Base-by-base conservation (phyloP, 108 stramenopile genomes). In the Nitzschia sp. region DNA sequence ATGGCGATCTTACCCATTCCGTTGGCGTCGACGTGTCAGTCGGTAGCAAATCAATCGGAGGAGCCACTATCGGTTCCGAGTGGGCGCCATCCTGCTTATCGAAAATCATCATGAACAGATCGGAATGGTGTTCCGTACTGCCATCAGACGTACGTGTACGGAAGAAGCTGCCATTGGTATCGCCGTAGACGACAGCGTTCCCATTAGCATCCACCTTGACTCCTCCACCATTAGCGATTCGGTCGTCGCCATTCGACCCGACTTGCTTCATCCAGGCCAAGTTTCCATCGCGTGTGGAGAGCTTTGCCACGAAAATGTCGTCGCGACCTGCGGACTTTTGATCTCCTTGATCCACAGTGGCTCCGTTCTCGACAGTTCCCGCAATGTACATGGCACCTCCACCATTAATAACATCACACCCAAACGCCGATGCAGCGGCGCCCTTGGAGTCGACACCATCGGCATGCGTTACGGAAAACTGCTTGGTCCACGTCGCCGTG, bases 181-280 rank as follows among this genome's bases (percentile, higher is more conserved):
- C 76, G 31, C 84, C 84, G 25, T 55, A 71, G 2, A 85, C 54
- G 0, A 85, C 63, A 44, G 80, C 84, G 61, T 85, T 78, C 15
- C 79, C 83, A 30, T 71, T 59, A 2, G 21, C 41, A 44, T 85
- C 80, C 9, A 31, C 54, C 16, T 29, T 35, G 33, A 80, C 34
- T 13, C 79, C 83, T 13, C 76, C 76, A 15, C 77, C 72, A 23
- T 30, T 58, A 27, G 83, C 79, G 3, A 84, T 25, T 13, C 72
- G 58, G 65, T 85, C 84, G 58, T 81, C 75, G 21, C 58, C 57
- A 45, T 48, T 56, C 8, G 77, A 75, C 46, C 84, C 84, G 25
- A 81, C 68, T 55, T 85, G 84, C n/a, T 71, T 58, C 32, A 71
- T 13, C 61, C 71, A 85, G 13, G 58, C 45, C 16, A 73, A 28